A percentile compares a stretch with the other conserved stretches of the same genome.
phyloP scores from a whole-genome alignment of 78 protist genomes.

The Speleostelium caveatum region DNA sequence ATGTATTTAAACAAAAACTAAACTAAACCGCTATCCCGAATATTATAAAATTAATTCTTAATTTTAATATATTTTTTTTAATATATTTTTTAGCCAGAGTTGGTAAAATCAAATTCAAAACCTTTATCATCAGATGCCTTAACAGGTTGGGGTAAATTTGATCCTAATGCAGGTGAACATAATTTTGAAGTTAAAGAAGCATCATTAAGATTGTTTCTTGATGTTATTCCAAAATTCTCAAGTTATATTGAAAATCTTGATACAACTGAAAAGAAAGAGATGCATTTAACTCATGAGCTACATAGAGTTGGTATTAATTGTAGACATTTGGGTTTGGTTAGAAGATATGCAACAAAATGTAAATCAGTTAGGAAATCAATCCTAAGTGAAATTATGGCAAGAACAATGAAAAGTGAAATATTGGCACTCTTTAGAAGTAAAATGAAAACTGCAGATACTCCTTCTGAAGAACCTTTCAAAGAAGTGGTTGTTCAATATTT shows the following conservation, averaged over 20 bases:
- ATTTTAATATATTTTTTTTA: too few relatives aligned
- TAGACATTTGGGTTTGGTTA: constrained; percentile 70
- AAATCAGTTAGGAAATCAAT: not conserved
- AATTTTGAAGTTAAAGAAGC: constrained; percentile 75
- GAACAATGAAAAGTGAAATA: constrained; percentile 63
- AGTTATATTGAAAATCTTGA: constrained; percentile 9
- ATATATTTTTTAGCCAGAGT: constrained; percentile 76
- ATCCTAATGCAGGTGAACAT: constrained; percentile 34
- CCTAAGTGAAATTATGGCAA: constrained; percentile 51
- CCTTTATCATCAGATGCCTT: constrained; percentile 73
- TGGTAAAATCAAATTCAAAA: constrained; percentile 56
- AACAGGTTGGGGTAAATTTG: constrained; percentile 72
- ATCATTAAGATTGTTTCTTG: constrained; percentile 61
- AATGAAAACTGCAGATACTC: constrained; percentile 76
- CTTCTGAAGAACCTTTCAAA: constrained; percentile 80
- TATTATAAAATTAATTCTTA: constrained; percentile 22
- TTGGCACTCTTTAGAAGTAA: constrained; percentile 64
- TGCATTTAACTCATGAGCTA: constrained; percentile 72
- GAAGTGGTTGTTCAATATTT: constrained; percentile 66
- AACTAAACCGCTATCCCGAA: not conserved
- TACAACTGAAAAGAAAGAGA: constrained; percentile 16
- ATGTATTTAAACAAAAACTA: not conserved
- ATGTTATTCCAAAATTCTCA: constrained; percentile 61
- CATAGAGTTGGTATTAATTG: constrained; percentile 81
- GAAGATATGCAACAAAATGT: constrained; percentile 38